Base-by-base conservation (phyloP, 1,284 basidiomycete genomes). In the Fistulinella staudtii region DNA sequence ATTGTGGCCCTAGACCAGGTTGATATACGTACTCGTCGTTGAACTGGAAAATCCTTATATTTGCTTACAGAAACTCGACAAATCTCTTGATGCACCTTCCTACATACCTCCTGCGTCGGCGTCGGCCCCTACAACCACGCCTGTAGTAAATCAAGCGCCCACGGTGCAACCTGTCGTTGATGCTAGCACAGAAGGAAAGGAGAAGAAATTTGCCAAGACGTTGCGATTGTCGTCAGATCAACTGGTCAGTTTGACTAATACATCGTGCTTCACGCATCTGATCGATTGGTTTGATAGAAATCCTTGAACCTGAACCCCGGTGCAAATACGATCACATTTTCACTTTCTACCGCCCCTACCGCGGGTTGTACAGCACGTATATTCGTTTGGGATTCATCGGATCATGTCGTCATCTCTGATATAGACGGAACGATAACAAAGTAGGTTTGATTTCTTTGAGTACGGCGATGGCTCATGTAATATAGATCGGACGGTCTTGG, bases 401-500 rank as follows among this genome's bases (percentile, higher is more conserved):
- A 97, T 64, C 79, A 80, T 21, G 82, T 99, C 18, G 89, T 99
- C 25, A 85, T 99, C 34, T 98, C 94, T 27, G 96, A 99, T 63
- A 99, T 99, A 51, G 96, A 99, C 62, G 96, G 96, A 2, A 99
- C 96, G 0, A 99, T 99, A 63, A 99, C 96, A 27, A 97, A 96
- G 92, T 94, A 55, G 34, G 80, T 59, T 22, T 28, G 4, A 22
- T 39, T 28, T 14, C 39, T n/a, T 37, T 28, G 10, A 39, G 17
- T 13, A 4, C 13, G 10, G 13, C 30, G 9, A 18, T 28, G 38
- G 8, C 1, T 47, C 18, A 49, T 31, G 4, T 3, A 11, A 11
- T 15, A 14, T 15, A 95, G 91, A 65, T 98, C 94, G 2, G 96
- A 99, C 68, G 96, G 93, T 1, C 73, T 99, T 3, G 96, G 96